These are phyloP conservation scores for Schizosaccharomyces versatilis DNA, from an alignment of 1,139 yeast species.

Conservation along the genomic window DNA sequence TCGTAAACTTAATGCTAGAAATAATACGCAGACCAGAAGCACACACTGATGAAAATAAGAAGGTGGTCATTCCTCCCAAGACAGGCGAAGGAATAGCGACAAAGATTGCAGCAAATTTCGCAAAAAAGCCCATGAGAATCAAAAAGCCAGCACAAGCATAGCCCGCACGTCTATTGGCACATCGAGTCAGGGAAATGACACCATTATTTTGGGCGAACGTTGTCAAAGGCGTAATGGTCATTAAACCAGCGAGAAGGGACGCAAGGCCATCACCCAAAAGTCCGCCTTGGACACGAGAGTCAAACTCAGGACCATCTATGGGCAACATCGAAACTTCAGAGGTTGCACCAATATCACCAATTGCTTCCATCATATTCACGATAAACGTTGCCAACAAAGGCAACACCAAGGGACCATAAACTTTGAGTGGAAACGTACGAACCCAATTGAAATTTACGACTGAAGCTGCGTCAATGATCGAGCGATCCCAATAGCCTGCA, in stretches of 20 bases:
- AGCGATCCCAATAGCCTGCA: constrained; percentile 49
- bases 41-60: constrained; percentile 69
- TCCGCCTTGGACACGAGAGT: constrained; percentile 80
- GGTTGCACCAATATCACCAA: constrained; percentile 84
- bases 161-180: constrained; percentile 71
- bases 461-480: constrained; percentile 46
- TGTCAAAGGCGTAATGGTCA: constrained; percentile 48
- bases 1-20: constrained; percentile 44
- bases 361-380: constrained; percentile 70
- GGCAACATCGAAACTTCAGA: constrained; percentile 70
- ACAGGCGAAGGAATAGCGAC: constrained; percentile 69
- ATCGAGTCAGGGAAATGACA: constrained; percentile 71
- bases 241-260: constrained; percentile 49
- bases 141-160: constrained; percentile 75
- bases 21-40: constrained; percentile 73
- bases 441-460: constrained; percentile 73
- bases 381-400: constrained; percentile 67
- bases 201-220: constrained; percentile 90
- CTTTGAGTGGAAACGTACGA: constrained; percentile 47
- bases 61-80: constrained; percentile 82
- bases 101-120: constrained; percentile 76
- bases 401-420: constrained; percentile 65
- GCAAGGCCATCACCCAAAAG: constrained; percentile 55
- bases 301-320: constrained; percentile 59
- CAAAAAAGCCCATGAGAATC: constrained; percentile 62